These are phyloP conservation scores for Blastobotrys mokoenaii DNA, from an alignment of 805 yeast species.

Conservation along the genomic window DNA sequence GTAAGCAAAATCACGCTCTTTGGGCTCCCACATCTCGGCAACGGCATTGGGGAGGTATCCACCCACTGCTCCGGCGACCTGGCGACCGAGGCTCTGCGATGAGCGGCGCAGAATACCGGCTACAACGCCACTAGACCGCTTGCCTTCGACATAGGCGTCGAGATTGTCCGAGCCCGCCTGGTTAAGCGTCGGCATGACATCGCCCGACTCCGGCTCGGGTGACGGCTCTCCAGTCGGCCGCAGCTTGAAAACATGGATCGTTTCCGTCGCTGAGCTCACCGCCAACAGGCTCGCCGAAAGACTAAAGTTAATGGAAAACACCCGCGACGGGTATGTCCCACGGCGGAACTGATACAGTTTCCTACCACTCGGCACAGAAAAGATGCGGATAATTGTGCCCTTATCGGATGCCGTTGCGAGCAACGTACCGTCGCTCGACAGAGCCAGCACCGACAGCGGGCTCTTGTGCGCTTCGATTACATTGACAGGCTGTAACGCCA, in stretches of 20 bases:
- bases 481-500: constrained; percentile 64
- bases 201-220: not conserved
- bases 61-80: constrained; percentile 71
- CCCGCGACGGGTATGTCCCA: constrained; percentile 78
- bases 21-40: constrained; percentile 75
- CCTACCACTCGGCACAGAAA: constrained; percentile 47
- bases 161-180: not conserved
- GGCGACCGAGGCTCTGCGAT: constrained; percentile 29
- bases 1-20: constrained; percentile 80
- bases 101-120: constrained; percentile 28
- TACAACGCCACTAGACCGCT: constrained; percentile 9
- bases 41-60: constrained; percentile 76
- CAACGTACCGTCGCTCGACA: constrained; percentile 68
- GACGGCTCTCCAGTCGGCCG: constrained; percentile 11
- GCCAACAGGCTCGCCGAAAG: constrained; percentile 59
- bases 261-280: constrained; percentile 84
- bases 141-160: constrained; percentile 13
- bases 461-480: constrained; percentile 83
- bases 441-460: constrained; percentile 54
- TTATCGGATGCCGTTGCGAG: constrained; percentile 84
- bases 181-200: not conserved
- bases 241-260: constrained; percentile 83
- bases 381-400: constrained; percentile 85
- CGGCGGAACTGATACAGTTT: constrained; percentile 68
- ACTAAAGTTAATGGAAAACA: constrained; percentile 70